phyloP scores from a whole-genome alignment of 192 early-diverging fungal genomes.

The Linnemannia elongata region DNA sequence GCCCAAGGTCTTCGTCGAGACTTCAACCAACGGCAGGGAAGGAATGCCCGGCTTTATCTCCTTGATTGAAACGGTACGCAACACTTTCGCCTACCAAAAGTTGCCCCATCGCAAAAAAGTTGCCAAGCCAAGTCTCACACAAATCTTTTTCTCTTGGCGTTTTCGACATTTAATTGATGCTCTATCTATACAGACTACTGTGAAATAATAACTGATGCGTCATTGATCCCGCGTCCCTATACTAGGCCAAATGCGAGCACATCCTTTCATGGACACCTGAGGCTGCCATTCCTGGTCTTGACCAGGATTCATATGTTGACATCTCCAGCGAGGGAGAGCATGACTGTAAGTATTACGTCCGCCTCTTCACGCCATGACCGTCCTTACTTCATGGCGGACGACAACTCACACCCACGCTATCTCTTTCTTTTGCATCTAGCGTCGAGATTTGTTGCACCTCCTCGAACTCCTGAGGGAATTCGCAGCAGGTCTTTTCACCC shows the following conservation, averaged over 20 bases:
- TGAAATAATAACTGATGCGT: too few relatives aligned
- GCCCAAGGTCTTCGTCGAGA: constrained; percentile 82
- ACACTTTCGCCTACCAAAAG: not conserved
- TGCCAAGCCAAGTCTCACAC: not conserved
- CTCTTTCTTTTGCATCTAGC: constrained; percentile 1
- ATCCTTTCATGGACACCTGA: constrained; percentile 83
- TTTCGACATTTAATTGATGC: not conserved
- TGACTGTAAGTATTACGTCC: constrained; percentile 21
- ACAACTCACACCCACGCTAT: not conserved
- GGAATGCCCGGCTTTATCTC: constrained; percentile 78
- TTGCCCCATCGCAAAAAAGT: constrained; percentile 11
- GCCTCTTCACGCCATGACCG: not conserved
- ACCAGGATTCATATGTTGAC: constrained; percentile 74
- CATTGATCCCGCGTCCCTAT: not conserved
- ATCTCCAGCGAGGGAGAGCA: constrained; percentile 67
- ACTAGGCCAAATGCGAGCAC: constrained; percentile 59
- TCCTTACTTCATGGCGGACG: too few relatives aligned
- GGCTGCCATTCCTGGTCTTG: constrained; percentile 67
- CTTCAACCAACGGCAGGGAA: constrained; percentile 68
- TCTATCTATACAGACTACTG: not conserved
- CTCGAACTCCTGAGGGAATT: constrained; percentile 23
- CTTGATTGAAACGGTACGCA: constrained; percentile 69
- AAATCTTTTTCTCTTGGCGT: constrained; percentile 6
- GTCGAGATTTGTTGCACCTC: constrained; percentile 52
- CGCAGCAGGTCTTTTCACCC: constrained; percentile 40